Base-by-base conservation (phyloP, 768 basidiomycete genomes). In the Pholiota molesta region DNA sequence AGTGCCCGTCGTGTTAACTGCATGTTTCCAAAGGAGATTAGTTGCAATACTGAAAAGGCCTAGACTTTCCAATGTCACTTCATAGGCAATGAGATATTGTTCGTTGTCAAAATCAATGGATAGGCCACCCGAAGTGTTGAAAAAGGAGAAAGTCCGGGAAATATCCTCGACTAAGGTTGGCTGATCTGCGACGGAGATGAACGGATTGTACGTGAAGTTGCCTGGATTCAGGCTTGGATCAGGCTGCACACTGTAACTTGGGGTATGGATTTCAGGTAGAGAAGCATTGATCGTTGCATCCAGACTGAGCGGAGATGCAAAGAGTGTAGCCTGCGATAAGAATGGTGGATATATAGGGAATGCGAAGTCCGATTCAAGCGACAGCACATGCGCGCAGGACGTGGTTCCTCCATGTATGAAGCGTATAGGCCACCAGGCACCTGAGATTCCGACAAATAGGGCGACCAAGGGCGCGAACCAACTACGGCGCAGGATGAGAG, bases 1-100 rank as follows among this genome's bases (percentile, higher is more conserved):
- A 49, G 47, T n/a, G 23, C 21, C 23, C 14, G 47, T 49, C 23
- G 23, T 26, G 14, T 49, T 49, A 14, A 49, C 19, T 1, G 23
- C 47, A 26, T 49, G 47, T 49, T 26, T 49, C 47, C 47, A 49
- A 5, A 49, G n/a, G 47, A 49, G 47, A 10, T 49, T 49, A 10
- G 47, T 23, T 26, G 23, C 47, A 26, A 26, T 26, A 19, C 21
- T 49, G 47, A 49, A 49, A 49, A 49, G 47, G 47, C 47, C 10
- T 0, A 49, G 23, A 10, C 13, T 14, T 8, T n/a, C 9, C 23
- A 49, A 14, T 9, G 47, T 9, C 13, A 26, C 88, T 70, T 92
- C 87, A 88, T 90, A 93, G 23, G 92, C 90, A 31, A 93, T 66
- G 47, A 92, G 68, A 0, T 87, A 75, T 10, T 80, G 70, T 0